Base-by-base conservation (phyloP, 371 early-diverging fungal genomes). In the Paraphysoderma sedebokerense region DNA sequence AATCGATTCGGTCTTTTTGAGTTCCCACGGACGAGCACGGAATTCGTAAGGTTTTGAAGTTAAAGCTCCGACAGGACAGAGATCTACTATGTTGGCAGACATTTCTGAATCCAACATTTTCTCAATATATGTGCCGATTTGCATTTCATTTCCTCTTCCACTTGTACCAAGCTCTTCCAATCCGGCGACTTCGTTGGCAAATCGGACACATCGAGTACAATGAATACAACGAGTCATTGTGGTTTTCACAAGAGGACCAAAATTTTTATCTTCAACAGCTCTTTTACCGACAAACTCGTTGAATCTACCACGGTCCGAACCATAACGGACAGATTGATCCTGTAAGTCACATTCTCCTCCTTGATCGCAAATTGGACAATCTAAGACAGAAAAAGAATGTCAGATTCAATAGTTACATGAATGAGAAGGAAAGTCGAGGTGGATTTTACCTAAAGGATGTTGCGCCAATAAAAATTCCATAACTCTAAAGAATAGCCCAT, bases 271-370 rank as follows among this genome's bases (percentile, higher is more conserved):
- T 66, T 92, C 97, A 12, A 87, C 87, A 20, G 97, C 87, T 53
- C 97, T 85, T 74, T 93, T 93, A 50, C 84, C 88, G 36, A 62
- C 74, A 45, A 74, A 63, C 63, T 92, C 92, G 34, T 61, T 36
- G 66, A 86, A 89, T 53, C 97, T 81, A 46, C 87, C 82, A 50
- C 93, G 82, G 63, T 96, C 97, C 19, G 81, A 72, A 52, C 97
- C 97, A 60, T 87, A 96, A 50, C 93, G 80, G 64, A 96, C 81
- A 31, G 82, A 78, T 71, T 96, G 95, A 64, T 96, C 97, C 68
- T 96, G 95, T 50, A 96, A 72, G 64, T 96, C 97, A 62, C 97
- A 96, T 67, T 96, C 97, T 56, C 95, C 97, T 67, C 93, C 97
- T 65, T 93, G 95, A 66, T 96, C 97, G 65, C 97, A 96, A 54